Percentiles rank a stretch among this genome's conserved stretches.
Evolutionary conservation across 208 protist species (phyloP).

Genomic region (Trichomonas vaginalis): DNA sequence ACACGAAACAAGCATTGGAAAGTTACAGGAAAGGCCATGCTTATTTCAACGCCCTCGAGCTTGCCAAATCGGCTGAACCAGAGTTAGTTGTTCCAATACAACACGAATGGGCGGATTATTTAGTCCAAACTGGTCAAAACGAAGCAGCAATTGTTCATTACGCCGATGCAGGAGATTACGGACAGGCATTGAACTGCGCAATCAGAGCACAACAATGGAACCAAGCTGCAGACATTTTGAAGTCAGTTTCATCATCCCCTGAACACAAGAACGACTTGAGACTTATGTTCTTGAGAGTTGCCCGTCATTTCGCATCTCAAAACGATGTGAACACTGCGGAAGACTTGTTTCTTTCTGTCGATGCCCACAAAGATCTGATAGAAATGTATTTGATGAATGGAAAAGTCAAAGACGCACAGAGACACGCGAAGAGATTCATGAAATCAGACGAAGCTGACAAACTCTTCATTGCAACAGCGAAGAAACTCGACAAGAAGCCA

Average conservation of each 20-base stretch:
- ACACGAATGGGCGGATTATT: background rate
- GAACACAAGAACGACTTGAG: background rate
- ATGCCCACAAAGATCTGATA: background rate
- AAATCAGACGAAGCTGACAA: background rate
- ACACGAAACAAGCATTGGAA: background rate
- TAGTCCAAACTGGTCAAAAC: background rate
- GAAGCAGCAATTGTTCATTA: background rate
- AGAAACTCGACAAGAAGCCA: constrained; percentile 7
- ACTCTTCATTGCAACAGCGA: background rate
- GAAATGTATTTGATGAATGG: background rate
- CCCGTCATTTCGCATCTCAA: background rate
- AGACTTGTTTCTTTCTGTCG: background rate
- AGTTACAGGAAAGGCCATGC: background rate
- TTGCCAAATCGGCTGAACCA: background rate
- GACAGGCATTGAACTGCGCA: background rate
- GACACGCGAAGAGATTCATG: background rate
- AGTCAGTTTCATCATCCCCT: background rate
- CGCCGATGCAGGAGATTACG: background rate
- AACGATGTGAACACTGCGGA: background rate
- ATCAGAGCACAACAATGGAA: background rate
- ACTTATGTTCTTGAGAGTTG: background rate
- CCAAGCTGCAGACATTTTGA: background rate
- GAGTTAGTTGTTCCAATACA: background rate
- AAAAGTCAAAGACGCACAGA: background rate
- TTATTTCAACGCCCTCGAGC: background rate